Percentiles rank a stretch among this genome's conserved stretches.
Conservation (phyloP, 2,329 filamentous ascomycete genomes). For the Pestalotiopsis sp. region DNA sequence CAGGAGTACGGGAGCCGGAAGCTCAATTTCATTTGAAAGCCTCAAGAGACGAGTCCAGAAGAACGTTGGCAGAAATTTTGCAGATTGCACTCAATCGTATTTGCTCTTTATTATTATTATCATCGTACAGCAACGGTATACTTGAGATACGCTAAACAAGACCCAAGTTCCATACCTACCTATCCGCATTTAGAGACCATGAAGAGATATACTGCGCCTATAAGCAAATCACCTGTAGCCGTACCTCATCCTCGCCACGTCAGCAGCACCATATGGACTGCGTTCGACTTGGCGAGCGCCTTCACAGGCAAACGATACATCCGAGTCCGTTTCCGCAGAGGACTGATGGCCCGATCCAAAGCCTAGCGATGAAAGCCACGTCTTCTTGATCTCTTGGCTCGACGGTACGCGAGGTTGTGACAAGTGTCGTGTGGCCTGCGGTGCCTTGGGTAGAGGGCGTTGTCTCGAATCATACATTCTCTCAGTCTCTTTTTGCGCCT, state of each 20-base stretch:
- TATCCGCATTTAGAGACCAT: not conserved
- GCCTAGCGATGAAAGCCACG: not conserved
- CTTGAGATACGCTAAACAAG: not conserved
- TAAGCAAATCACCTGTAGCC: not conserved
- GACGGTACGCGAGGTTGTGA: not conserved
- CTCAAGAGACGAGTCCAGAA: not conserved
- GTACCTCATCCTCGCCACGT: not conserved
- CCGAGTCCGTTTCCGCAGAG: not conserved
- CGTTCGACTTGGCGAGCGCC: constrained; percentile 10
- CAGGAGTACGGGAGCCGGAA: not conserved
- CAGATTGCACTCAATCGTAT: not conserved
- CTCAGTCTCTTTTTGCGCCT: not conserved
- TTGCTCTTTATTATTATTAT: not conserved
- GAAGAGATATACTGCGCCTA: not conserved
- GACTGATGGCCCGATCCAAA: not conserved
- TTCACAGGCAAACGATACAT: constrained; percentile 15
- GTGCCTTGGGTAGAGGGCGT: not conserved
- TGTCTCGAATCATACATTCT: not conserved
- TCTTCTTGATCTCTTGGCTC: not conserved
- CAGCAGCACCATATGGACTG: not conserved
- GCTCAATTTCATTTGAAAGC: no score
- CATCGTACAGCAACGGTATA: not conserved
- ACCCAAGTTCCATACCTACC: not conserved
- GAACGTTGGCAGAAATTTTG: not conserved
- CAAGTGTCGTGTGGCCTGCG: not conserved